phyloP scores from a whole-genome alignment of 208 protist genomes.

The Trypanosoma platydactyli region DNA sequence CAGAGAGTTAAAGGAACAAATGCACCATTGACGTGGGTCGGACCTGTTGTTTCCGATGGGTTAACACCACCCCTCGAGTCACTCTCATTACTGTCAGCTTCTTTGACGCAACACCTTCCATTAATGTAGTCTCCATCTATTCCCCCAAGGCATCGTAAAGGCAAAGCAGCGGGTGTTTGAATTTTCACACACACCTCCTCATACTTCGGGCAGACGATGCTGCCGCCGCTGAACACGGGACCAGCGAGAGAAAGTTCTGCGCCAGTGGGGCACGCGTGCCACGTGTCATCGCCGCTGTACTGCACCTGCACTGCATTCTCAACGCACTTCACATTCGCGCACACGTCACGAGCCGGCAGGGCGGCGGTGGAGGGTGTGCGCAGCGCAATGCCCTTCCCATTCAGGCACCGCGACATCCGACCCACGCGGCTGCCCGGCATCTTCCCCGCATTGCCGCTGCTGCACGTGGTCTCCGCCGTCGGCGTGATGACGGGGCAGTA shows the following conservation, averaged over 20 bases:
- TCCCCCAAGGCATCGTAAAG: too few species aligned
- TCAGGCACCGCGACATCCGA: background rate
- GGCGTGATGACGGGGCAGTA: background rate
- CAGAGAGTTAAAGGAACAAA: too few species aligned
- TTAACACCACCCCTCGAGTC: too few species aligned
- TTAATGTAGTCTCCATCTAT: too few species aligned
- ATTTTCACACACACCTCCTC: conserved; percentile 9
- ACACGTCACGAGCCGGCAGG: background rate
- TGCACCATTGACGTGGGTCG: too few species aligned
- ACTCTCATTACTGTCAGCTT: too few species aligned
- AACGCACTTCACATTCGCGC: conserved; percentile 3
- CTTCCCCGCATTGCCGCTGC: background rate
- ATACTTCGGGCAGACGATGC: conserved; percentile 9
- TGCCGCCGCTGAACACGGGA: background rate
- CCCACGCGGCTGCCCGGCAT: background rate
- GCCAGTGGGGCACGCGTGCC: background rate
- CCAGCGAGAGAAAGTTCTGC: background rate
- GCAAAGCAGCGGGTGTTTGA: too few species aligned
- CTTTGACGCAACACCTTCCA: too few species aligned
- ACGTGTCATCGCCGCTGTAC: conserved; percentile 1
- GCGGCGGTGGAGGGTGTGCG: background rate
- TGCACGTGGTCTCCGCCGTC: background rate
- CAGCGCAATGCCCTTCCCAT: background rate
- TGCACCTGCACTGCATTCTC: background rate
- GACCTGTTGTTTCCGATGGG: too few species aligned